phyloP scores from a whole-genome alignment of 2,329 filamentous ascomycete species.

The Botrytis aclada region DNA sequence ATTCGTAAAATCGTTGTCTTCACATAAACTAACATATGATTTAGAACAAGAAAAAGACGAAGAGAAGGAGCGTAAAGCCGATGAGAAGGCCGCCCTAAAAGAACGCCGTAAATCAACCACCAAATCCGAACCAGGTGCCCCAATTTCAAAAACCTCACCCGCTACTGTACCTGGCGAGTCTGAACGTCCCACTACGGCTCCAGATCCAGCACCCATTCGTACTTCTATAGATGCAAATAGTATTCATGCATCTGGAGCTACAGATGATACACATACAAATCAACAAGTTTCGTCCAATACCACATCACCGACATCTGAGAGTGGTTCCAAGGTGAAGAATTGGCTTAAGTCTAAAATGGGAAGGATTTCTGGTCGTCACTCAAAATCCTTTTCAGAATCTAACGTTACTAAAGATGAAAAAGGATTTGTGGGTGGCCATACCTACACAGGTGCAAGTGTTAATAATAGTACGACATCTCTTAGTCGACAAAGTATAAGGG shows the following conservation, averaged over 20 bases:
- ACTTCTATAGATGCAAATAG: slow-evolving; percentile 34
- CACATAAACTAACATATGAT: not conserved
- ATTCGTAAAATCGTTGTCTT: not conserved
- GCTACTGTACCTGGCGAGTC: not conserved
- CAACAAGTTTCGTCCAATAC: slow-evolving; percentile 28
- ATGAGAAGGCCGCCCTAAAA: slow-evolving; percentile 50
- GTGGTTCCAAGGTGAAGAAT: slow-evolving; percentile 40
- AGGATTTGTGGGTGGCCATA: slow-evolving; percentile 51
- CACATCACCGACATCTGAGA: slow-evolving; percentile 22
- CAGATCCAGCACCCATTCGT: slow-evolving; percentile 21
- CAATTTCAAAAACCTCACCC: not conserved
- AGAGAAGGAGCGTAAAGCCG: slow-evolving; percentile 50
- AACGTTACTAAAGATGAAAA: slow-evolving; percentile 30
- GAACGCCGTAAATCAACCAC: slow-evolving; percentile 49
- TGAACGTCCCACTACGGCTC: slow-evolving; percentile 18
- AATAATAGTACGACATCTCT: slow-evolving; percentile 43
- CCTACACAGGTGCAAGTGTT: slow-evolving; percentile 44
- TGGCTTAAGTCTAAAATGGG: slow-evolving; percentile 55
- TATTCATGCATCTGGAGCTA: slow-evolving; percentile 28
- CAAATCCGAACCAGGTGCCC: slow-evolving; percentile 9
- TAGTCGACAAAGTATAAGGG: slow-evolving; percentile 5
- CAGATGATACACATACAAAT: slow-evolving; percentile 25
- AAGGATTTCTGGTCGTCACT: slow-evolving; percentile 36
- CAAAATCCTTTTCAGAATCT: slow-evolving; percentile 23
- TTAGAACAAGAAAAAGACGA: slow-evolving; percentile 42